These are phyloP conservation scores for Didymella segeticola DNA, from an alignment of 2,329 filamentous ascomycete genomes.

Conservation along the genomic window DNA sequence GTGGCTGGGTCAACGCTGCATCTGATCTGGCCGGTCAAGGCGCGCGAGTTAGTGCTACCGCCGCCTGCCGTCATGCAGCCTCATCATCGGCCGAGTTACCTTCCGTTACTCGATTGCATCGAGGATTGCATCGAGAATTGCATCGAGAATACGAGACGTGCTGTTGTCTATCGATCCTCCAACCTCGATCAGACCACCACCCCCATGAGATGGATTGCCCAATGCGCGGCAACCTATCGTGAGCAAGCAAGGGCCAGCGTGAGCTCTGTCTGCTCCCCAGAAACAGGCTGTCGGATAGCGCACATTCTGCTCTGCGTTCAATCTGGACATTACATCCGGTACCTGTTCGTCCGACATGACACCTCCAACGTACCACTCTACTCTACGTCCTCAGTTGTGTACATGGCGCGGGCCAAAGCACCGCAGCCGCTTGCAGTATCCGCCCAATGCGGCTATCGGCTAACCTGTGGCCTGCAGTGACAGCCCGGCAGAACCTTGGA, in stretches of 20 bases:
- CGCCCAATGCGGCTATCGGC: slow-evolving; percentile 1
- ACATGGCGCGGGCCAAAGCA: neutral
- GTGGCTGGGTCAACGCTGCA: neutral
- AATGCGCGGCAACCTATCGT: neutral
- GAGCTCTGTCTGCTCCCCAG: neutral
- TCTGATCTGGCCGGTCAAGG: slow-evolving; percentile 1
- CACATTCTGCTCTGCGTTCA: neutral
- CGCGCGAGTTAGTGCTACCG: too few relatives aligned
- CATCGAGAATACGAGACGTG: neutral
- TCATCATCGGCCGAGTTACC: neutral
- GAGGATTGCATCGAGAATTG: too few relatives aligned
- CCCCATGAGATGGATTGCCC: slow-evolving; percentile 2
- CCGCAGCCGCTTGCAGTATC: slow-evolving; percentile 7
- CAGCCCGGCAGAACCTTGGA: slow-evolving; percentile 1
- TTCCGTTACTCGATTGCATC: slow-evolving; percentile 1
- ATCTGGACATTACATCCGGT: too few relatives aligned
- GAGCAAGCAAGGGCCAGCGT: slow-evolving; percentile 4
- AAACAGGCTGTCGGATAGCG: neutral
- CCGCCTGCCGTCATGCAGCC: slow-evolving; percentile 3
- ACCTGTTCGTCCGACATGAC: too few relatives aligned
- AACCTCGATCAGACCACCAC: neutral
- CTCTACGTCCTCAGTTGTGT: too few relatives aligned
- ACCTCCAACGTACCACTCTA: too few relatives aligned
- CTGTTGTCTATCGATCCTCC: slow-evolving; percentile 3
- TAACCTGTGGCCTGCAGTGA: neutral